Evolutionary conservation across 139 green algal species (phyloP).

Genomic region (Tetradesmus obliquus): DNA sequence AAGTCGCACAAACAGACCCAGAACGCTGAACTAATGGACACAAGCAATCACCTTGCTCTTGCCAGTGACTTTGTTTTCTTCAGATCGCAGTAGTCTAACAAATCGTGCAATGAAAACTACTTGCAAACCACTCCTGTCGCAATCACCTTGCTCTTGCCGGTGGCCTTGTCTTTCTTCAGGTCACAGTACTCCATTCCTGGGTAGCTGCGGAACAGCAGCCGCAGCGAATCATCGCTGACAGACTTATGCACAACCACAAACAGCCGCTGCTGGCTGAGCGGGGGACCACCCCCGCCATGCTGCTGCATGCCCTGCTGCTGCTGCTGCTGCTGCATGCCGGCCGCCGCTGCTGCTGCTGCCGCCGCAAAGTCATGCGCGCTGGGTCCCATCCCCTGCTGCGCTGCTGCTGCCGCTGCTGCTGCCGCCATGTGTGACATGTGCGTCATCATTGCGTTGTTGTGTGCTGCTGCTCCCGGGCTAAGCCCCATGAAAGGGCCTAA

Average conservation of each 20-base stretch:
- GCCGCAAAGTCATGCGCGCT: background rate
- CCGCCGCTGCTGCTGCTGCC: background rate
- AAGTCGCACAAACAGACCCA: no score
- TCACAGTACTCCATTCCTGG: conserved; percentile 93
- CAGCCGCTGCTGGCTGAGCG: conserved; percentile 75
- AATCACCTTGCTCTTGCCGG: conserved; percentile 73
- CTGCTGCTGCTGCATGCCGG: background rate
- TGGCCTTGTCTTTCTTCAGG: conserved; percentile 87
- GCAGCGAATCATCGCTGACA: conserved; percentile 79
- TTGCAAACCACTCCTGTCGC: conserved; percentile 61
- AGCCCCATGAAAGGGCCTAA: conserved; percentile 31
- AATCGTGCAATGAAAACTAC: no score
- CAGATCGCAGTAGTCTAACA: no score
- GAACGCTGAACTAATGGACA: no score
- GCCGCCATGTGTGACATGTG: conserved; percentile 2
- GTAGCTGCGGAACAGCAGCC: conserved; percentile 79
- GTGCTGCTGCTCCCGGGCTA: conserved; percentile 17
- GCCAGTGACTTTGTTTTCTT: no score
- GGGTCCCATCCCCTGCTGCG: background rate
- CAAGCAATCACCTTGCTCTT: background rate
- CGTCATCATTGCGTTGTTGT: conserved; percentile 15
- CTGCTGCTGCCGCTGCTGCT: conserved; percentile 25
- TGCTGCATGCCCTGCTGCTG: background rate
- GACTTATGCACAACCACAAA: conserved; percentile 92
- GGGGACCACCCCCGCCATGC: background rate